Percentiles rank a stretch among this genome's conserved stretches.
Evolutionary conservation across 345 rosid genomes (phyloP).

Genomic region (Erodium maritimum): DNA sequence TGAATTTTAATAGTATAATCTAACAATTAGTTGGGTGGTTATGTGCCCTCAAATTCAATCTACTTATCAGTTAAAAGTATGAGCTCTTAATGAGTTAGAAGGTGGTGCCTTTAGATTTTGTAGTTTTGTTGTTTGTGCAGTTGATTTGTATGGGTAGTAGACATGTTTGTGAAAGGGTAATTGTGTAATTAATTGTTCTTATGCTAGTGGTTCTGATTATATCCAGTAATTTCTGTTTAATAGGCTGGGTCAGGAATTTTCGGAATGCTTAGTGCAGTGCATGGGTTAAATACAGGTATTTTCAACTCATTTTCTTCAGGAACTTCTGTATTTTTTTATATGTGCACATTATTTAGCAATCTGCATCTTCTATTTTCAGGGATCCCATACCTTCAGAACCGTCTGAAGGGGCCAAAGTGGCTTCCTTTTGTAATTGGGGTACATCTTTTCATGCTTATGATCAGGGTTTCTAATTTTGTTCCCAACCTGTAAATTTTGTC

Average conservation of each 20-base stretch:
- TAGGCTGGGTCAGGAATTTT: slow-evolving; percentile 90
- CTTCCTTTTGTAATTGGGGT: slow-evolving; percentile 74
- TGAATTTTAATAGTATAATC: too few species aligned
- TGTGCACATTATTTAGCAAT: background rate
- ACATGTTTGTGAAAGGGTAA: background rate
- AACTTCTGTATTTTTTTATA: background rate
- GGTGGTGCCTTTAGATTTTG: too few species aligned
- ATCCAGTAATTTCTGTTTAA: slow-evolving; percentile 6
- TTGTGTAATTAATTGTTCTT: background rate
- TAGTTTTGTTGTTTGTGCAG: too few species aligned
- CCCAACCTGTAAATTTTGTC: background rate
- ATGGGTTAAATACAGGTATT: slow-evolving; percentile 68
- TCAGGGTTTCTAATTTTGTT: background rate
- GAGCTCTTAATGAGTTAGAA: too few species aligned
- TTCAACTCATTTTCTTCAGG: background rate
- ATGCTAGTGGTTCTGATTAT: background rate
- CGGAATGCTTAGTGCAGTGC: slow-evolving; percentile 79
- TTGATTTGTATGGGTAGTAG: too few species aligned
- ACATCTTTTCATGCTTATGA: slow-evolving; percentile 2
- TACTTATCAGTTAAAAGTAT: too few species aligned
- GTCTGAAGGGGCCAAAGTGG: slow-evolving; percentile 76
- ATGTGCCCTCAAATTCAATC: too few species aligned
- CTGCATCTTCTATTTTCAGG: slow-evolving; percentile 30
- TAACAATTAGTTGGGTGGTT: background rate
- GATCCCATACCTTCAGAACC: slow-evolving; percentile 61